Base-by-base conservation (phyloP, 805 yeast species). In the Candida glaebosa region DNA sequence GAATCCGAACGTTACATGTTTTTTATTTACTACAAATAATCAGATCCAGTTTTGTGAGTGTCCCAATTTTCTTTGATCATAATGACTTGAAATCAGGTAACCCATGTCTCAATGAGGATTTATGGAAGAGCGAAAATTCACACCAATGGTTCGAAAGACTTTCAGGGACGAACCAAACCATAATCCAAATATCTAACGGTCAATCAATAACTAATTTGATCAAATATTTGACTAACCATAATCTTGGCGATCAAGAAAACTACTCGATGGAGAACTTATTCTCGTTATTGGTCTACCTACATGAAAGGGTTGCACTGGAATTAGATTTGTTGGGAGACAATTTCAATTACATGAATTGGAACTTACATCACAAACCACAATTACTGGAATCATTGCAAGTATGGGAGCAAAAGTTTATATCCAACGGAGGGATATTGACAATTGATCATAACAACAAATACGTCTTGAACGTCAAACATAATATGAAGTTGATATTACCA, bases 341-440 rank as follows among this genome's bases (percentile, higher is more conserved):
- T 8, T 65, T 70, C 38, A 73, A 74, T 43, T 76, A 78, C 24
- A 71, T 82, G 3, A 71, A 72, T 42, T 85, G 91, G 91, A 71
- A 86, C 56, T 65, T 81, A 64, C 75, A 75, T 42, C 70, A 76
- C 6, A 69, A 83, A 46, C 87, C 87, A 2, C 62, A 67, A 5
- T 70, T 85, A 40, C 81, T 78, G 47, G 61, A 74, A 9, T 58
- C 84, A 50, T 56, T 85, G 17, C 78, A 76, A 48, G 67, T 79
- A 19, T 85, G 91, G 91, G 93, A 85, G 58, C 67, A 71, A 14
- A 57, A 76, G 20, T 85, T 75, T 53, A 61, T 80, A 31, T 69
- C 71, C 47, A 82, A 78, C 50, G 86, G 84, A 7, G 93, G 93
- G 4, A 66, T 76, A 2, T 59, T 82, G 18, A 70, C 73, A 16